Base-by-base conservation (phyloP, 768 basidiomycete species). In the Termitomyces titanicus region DNA sequence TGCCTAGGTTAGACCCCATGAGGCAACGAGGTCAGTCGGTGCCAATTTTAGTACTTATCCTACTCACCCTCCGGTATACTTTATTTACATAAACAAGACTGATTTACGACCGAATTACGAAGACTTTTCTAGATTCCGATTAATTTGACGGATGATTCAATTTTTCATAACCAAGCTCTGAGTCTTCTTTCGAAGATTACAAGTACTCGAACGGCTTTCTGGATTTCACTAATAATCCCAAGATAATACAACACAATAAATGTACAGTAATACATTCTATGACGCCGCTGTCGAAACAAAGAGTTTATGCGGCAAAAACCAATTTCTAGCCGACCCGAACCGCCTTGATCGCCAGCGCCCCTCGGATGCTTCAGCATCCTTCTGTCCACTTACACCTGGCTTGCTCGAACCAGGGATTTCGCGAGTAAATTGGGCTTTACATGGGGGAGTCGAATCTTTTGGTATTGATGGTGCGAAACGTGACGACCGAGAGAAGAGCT, bases 281-380 rank as follows among this genome's bases (percentile, higher is more conserved):
- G 47, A 50, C 24, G 29, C 50, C 13, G 39, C 42, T 39, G 59
- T 38, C 8, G 55, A 45, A 22, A 51, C 20, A 43, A 63, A 61
- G 17, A 63, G 18, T 34, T 57, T 61, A 8, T 49, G 53, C 6
- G 57, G 45, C 15, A 47, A 55, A 38, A 61, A 61, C 62, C 62
- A 63, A 39, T 54, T 51, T 43, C 45, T 56, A 38, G 58, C 49
- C 15, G 61, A 49, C 8, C 50, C 53, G 44, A 56, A 57, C 13
- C 51, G 42, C 20, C 50, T 27, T 13, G 56, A 24, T 55, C 44
- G 54, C 42, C 49, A 34, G 17, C 51, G 50, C 22, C 57, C 35
- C 15, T 49, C 58, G 11, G 33, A 15, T 3, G 38, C 54, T 44
- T 50, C 51, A 10, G 0, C 35, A 49, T 56, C 51, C 22, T 27